phyloP scores from a whole-genome alignment of 169 alveolate species.

The Miamiensis avidus region DNA sequence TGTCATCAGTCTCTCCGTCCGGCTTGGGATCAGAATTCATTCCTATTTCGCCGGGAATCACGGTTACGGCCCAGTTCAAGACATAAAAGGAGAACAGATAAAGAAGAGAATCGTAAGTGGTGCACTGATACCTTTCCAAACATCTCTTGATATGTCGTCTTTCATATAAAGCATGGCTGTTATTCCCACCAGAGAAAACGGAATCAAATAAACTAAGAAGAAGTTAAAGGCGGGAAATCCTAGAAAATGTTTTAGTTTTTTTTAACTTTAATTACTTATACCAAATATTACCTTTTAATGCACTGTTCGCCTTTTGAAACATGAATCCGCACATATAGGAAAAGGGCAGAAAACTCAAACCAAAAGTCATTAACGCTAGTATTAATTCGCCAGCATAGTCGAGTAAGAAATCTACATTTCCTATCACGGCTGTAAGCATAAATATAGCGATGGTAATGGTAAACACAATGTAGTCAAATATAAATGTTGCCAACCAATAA shows the following conservation, averaged over 20 bases:
- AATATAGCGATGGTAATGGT: conserved; percentile 11
- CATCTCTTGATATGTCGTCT: neutral
- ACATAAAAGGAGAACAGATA: neutral
- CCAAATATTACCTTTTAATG: conserved; percentile 34
- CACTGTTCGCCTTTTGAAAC: conserved; percentile 31
- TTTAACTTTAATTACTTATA: too few species aligned
- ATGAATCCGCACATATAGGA: conserved; percentile 35
- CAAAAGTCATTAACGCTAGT: conserved; percentile 20
- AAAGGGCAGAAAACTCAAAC: conserved; percentile 24
- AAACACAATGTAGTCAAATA: conserved; percentile 26
- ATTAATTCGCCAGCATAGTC: conserved; percentile 4
- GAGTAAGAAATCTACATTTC: conserved; percentile 3
- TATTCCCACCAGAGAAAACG: neutral
- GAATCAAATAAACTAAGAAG: conserved; percentile 13
- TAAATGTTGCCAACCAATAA: conserved; percentile 46
- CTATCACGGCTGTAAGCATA: neutral
- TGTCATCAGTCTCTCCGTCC: neutral
- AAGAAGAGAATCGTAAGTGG: neutral
- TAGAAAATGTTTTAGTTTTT: too few species aligned
- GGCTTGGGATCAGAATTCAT: neutral
- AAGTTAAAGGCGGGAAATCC: conserved; percentile 28
- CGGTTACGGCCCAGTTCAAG: neutral
- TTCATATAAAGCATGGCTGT: neutral
- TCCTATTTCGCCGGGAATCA: neutral
- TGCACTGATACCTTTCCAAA: neutral